A percentile compares a stretch with the other conserved stretches of the same genome.
Conservation (phyloP, 345 rosid genomes). For the Orychophragmus violaceus region DNA sequence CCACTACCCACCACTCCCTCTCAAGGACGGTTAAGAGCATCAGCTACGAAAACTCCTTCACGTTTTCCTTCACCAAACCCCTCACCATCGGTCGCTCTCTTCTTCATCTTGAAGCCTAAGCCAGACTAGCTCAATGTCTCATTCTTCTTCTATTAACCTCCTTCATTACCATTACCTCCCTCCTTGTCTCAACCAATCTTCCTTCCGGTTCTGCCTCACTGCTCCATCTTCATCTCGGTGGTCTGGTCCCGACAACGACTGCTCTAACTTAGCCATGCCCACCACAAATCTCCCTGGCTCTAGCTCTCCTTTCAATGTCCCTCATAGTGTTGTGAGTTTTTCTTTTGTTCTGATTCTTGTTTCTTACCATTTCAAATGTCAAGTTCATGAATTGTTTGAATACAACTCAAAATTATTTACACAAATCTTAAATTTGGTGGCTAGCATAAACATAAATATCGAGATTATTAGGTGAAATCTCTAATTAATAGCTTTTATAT, state of each 20-base stretch:
- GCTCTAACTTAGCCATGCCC: slow-evolving; percentile 22
- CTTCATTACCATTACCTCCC: slow-evolving; percentile 33
- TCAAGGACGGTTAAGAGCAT: slow-evolving; percentile 32
- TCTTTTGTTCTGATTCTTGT: neutral
- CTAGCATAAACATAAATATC: neutral
- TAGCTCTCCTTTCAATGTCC: slow-evolving; percentile 15
- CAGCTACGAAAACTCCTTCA: slow-evolving; percentile 51
- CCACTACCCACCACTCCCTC: slow-evolving; percentile 24
- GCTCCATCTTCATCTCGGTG: slow-evolving; percentile 30
- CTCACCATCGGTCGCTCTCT: slow-evolving; percentile 22
- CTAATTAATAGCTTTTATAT: neutral
- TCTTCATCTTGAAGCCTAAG: slow-evolving; percentile 44
- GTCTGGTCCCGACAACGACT: slow-evolving; percentile 4
- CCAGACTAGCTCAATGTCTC: slow-evolving; percentile 15
- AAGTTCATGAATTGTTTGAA: neutral
- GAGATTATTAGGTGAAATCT: neutral
- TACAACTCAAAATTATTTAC: neutral
- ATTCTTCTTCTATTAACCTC: slow-evolving; percentile 32
- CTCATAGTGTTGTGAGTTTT: slow-evolving; percentile 29
- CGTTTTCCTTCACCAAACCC: slow-evolving; percentile 44
- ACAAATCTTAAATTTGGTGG: neutral
- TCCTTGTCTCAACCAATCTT: slow-evolving; percentile 17
- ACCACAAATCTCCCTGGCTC: slow-evolving; percentile 25
- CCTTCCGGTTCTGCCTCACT: slow-evolving; percentile 9
- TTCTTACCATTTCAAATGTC: neutral